Evolutionary conservation across 768 basidiomycete species (phyloP).

Genomic region (Lentinus brumalis): DNA sequence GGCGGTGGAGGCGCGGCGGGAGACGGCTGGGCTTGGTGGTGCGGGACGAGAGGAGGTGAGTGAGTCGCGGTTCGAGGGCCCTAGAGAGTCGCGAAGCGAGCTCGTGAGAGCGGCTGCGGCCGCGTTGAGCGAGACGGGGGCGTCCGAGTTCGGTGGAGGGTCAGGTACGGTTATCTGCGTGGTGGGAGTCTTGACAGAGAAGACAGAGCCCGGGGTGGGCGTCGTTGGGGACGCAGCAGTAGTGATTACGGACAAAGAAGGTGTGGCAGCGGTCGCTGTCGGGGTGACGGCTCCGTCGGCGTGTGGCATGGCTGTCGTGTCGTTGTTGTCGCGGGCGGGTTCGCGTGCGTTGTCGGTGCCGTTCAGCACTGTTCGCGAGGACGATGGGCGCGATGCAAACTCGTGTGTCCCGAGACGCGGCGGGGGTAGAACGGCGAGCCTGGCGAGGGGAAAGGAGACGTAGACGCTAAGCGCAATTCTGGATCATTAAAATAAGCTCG

Average conservation of each 20-base stretch:
- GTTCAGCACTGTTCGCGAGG: conserved; percentile 19
- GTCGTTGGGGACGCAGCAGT: conserved; percentile 22
- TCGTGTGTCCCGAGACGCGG: conserved; percentile 69
- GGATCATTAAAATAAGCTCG: conserved; percentile 17
- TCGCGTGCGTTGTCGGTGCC: conserved; percentile 1
- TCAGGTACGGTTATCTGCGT: conserved; percentile 29
- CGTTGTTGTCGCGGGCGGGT: neutral
- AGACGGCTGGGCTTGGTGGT: conserved; percentile 58
- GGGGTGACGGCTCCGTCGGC: conserved; percentile 12
- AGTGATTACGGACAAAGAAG: conserved; percentile 4
- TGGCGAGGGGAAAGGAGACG: conserved; percentile 60
- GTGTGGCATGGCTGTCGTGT: conserved; percentile 3
- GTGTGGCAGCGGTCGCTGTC: conserved; percentile 11
- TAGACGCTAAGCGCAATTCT: conserved; percentile 38
- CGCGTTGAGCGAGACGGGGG: conserved; percentile 11
- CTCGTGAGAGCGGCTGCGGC: conserved; percentile 34
- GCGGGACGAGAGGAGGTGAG: conserved; percentile 58
- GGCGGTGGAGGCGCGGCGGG: conserved; percentile 44
- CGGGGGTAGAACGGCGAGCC: conserved; percentile 70
- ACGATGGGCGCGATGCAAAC: conserved; percentile 54
- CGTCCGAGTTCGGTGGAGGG: conserved; percentile 14
- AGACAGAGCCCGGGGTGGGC: conserved; percentile 21
- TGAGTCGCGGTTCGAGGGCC: conserved; percentile 25
- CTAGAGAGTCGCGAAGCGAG: conserved; percentile 15
- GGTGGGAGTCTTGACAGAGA: conserved; percentile 20